Evolutionary conservation across 2,329 filamentous ascomycete species (phyloP).

Genomic region (Xylariaceae sp.): DNA sequence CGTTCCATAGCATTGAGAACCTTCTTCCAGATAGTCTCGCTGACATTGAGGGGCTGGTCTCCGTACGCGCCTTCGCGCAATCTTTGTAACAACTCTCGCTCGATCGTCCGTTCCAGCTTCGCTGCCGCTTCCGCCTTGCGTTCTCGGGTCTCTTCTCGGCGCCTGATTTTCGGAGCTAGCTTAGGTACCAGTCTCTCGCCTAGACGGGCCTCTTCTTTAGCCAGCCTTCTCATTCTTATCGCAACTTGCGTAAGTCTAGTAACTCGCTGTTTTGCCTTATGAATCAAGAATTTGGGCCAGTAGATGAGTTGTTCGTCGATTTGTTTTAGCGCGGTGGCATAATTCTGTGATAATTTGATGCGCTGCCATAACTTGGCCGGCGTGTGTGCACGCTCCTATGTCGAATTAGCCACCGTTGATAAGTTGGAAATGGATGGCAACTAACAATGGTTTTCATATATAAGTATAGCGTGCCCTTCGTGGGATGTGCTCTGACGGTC

Average conservation of each 20-base stretch:
- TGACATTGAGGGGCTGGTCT: conserved; percentile 91
- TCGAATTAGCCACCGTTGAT: neutral
- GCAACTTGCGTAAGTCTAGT: conserved; percentile 91
- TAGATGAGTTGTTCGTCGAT: conserved; percentile 86
- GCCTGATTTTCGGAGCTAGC: conserved; percentile 85
- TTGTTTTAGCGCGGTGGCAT: conserved; percentile 83
- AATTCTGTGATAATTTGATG: conserved; percentile 88
- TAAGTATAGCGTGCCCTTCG: conserved; percentile 81
- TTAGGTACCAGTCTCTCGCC: conserved; percentile 88
- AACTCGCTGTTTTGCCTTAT: conserved; percentile 96
- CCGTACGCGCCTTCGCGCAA: conserved; percentile 92
- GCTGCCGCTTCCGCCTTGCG: conserved; percentile 79
- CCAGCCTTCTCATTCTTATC: conserved; percentile 77
- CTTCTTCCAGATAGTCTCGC: conserved; percentile 96
- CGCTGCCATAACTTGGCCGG: conserved; percentile 94
- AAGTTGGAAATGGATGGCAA: neutral
- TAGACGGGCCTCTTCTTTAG: conserved; percentile 84
- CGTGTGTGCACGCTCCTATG: conserved; percentile 67
- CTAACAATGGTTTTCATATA: conserved; percentile 88
- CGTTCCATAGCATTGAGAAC: conserved; percentile 89
- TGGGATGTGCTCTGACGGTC: conserved; percentile 83
- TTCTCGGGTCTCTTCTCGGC: conserved; percentile 75
- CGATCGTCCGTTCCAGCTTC: conserved; percentile 94
- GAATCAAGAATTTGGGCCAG: conserved; percentile 90
- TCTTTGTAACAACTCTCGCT: conserved; percentile 90